phyloP scores from a whole-genome alignment of 352 stramenopile genomes.

The Phytopythium delawarense region DNA sequence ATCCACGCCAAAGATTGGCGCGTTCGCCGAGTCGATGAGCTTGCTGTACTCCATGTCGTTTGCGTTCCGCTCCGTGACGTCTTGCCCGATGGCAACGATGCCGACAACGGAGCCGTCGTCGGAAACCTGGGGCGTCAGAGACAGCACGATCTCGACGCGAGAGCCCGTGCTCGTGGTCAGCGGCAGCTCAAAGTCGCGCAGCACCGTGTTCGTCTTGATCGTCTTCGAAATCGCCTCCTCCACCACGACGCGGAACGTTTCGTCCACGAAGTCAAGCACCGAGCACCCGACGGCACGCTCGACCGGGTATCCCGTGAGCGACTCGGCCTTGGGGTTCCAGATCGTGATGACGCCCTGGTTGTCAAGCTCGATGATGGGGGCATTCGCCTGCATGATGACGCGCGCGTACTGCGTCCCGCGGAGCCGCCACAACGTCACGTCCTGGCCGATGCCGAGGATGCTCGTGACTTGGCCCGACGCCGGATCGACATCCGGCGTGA shows the following conservation, averaged over 20 bases:
- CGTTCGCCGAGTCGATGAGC: constrained; percentile 73
- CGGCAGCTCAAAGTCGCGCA: constrained; percentile 49
- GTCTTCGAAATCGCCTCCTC: constrained; percentile 38
- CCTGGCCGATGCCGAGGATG: constrained; percentile 38
- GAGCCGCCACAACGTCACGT: constrained; percentile 41
- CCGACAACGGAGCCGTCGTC: constrained; percentile 32
- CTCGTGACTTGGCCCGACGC: constrained; percentile 19
- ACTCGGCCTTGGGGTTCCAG: constrained; percentile 64
- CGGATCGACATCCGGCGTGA: constrained; percentile 45
- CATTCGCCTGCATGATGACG: constrained; percentile 71
- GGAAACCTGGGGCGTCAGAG: constrained; percentile 45
- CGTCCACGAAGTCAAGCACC: constrained; percentile 44
- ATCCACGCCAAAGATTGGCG: constrained; percentile 75
- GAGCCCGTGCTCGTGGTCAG: constrained; percentile 42
- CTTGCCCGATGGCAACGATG: constrained; percentile 68
- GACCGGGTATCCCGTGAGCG: constrained; percentile 55
- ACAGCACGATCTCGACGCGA: constrained; percentile 49
- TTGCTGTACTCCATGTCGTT: constrained; percentile 70
- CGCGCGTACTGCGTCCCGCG: constrained; percentile 47
- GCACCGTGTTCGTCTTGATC: constrained; percentile 36
- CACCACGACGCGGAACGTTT: constrained; percentile 40
- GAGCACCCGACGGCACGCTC: constrained; percentile 39
- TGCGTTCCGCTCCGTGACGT: constrained; percentile 56
- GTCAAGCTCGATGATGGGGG: constrained; percentile 76
- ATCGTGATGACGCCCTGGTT: constrained; percentile 51